phyloP scores from a whole-genome alignment of 345 rosid species.

The Microthlaspi erraticum region DNA sequence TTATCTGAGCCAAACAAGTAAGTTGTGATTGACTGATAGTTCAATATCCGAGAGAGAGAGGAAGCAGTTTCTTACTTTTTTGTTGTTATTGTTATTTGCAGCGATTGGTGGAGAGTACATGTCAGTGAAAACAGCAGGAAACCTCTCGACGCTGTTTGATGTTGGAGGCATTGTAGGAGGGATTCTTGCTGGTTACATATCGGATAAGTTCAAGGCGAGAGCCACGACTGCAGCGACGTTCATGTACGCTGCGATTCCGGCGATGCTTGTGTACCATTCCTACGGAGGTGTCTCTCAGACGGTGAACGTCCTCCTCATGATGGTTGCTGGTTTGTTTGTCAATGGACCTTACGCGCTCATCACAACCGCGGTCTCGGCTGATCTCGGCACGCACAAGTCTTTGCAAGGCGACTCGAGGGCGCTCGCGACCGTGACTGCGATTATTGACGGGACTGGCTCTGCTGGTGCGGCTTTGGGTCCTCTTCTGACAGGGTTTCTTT shows the following conservation, averaged over 20 bases:
- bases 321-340: conserved; percentile 81
- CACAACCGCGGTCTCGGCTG: conserved; percentile 96
- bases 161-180: conserved; percentile 95
- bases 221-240: conserved; percentile 87
- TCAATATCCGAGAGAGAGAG: not conserved
- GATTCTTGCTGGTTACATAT: conserved; percentile 76
- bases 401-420: conserved; percentile 90
- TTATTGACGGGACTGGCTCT: conserved; percentile 94
- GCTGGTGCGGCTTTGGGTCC: conserved; percentile 96
- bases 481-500: conserved; percentile 85
- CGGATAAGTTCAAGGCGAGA: conserved; percentile 82
- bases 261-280: conserved; percentile 71
- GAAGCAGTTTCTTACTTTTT: conserved; percentile 4
- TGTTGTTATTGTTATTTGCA: conserved; percentile 39
- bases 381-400: conserved; percentile 91
- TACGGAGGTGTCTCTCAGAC: conserved; percentile 71
- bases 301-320: conserved; percentile 77
- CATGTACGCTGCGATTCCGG: conserved; percentile 86
- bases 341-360: conserved; percentile 97
- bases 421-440: conserved; percentile 91
- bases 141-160: conserved; percentile 88
- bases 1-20: conserved; percentile 90
- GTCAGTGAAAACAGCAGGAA: conserved; percentile 94
- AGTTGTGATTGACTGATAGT: conserved; percentile 14
- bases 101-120: conserved; percentile 88